These are phyloP conservation scores for Leishmania turanica DNA, from an alignment of 208 protist species.

Conservation along the genomic window DNA sequence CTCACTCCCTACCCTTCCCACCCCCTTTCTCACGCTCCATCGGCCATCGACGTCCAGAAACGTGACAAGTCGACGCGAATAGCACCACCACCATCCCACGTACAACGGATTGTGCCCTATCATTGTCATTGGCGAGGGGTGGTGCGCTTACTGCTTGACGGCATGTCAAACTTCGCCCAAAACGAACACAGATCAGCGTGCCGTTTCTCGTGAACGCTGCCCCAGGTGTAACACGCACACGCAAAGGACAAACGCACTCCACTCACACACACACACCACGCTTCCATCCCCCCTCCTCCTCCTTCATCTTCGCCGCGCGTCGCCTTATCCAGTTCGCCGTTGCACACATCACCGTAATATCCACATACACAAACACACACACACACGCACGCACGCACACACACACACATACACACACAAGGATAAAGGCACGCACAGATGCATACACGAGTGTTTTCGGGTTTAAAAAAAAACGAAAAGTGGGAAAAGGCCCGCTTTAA, in stretches of 20 bases:
- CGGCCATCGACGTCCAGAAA: background rate
- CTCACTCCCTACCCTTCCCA: background rate
- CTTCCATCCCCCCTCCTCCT: background rate
- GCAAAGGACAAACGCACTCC: background rate
- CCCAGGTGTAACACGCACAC: background rate
- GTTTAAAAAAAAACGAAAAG: background rate
- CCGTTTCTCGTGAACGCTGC: background rate
- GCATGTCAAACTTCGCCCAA: background rate
- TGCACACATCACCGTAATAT: background rate
- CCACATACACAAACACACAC: background rate
- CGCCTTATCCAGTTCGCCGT: background rate
- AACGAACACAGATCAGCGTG: background rate
- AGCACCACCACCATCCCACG: background rate
- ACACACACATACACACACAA: background rate
- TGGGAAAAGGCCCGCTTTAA: background rate
- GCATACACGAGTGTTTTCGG: background rate
- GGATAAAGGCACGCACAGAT: background rate
- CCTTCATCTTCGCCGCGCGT: background rate
- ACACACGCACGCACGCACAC: background rate
- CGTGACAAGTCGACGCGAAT: background rate
- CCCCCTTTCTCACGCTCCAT: background rate
- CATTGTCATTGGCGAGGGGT: background rate
- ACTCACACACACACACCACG: background rate
- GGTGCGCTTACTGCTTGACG: background rate
- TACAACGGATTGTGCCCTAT: background rate